Percentiles rank a stretch among this genome's conserved stretches.
Evolutionary conservation across 2,329 filamentous ascomycete genomes (phyloP).

Genomic region (Madurella fahalii): DNA sequence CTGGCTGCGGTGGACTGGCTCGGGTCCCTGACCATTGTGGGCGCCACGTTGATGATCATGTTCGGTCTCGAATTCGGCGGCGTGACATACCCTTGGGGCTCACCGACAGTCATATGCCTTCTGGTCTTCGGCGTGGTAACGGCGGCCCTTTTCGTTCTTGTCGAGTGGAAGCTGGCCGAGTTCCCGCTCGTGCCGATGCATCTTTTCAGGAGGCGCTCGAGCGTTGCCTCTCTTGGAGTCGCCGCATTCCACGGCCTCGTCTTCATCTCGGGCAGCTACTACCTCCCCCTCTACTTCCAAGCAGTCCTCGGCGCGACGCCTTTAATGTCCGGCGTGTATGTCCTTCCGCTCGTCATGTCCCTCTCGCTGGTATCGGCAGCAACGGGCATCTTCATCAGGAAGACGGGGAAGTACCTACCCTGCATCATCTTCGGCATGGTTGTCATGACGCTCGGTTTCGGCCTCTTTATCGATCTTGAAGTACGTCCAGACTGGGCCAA

Average conservation of each 20-base stretch:
- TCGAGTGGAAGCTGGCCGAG: constrained; percentile 59
- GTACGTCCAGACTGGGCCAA: constrained; percentile 44
- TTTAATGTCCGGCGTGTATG: constrained; percentile 56
- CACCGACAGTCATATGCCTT: constrained; percentile 58
- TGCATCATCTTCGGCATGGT: constrained; percentile 51
- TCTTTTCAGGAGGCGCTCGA: constrained; percentile 54
- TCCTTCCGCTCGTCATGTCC: constrained; percentile 58
- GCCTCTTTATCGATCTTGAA: constrained; percentile 53
- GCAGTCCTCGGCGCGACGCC: constrained; percentile 59
- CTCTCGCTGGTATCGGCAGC: constrained; percentile 41
- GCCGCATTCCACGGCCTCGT: constrained; percentile 48
- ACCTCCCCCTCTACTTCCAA: constrained; percentile 71
- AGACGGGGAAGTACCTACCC: constrained; percentile 56
- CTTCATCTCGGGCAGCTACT: constrained; percentile 65
- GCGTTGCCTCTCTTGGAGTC: constrained; percentile 51
- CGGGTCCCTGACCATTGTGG: constrained; percentile 60
- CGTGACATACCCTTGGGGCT: constrained; percentile 57
- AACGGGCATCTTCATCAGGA: constrained; percentile 42
- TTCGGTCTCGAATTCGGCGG: constrained; percentile 68
- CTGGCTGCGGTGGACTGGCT: constrained; percentile 58
- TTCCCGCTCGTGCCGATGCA: constrained; percentile 66
- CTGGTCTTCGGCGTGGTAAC: constrained; percentile 55
- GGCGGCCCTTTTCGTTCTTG: constrained; percentile 50
- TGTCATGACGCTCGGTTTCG: constrained; percentile 57
- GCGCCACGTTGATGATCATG: constrained; percentile 64